phyloP scores from a whole-genome alignment of 495 filamentous ascomycete species.

The Neurospora hispaniola region DNA sequence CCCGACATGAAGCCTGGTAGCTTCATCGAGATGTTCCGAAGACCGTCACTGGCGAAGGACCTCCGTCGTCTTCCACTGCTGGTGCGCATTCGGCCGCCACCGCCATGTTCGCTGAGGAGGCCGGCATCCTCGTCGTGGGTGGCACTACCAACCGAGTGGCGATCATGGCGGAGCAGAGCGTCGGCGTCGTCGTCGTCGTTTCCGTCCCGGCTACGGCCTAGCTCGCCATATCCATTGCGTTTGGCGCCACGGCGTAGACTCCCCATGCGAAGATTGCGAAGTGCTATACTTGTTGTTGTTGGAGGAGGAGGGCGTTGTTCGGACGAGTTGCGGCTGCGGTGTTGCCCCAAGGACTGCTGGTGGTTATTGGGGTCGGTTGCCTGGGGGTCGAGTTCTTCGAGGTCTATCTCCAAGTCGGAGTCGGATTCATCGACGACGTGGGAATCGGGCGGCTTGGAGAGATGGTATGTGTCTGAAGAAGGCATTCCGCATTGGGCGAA shows the following conservation, averaged over 20 bases:
- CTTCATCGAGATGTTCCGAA: conserved; percentile 29
- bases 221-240: conserved; percentile 47
- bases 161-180: conserved; percentile 47
- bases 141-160: conserved; percentile 42
- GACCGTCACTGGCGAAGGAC: conserved; percentile 24
- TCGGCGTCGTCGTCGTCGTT: conserved; percentile 46
- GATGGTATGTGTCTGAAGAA: conserved; percentile 37
- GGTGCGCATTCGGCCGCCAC: conserved; percentile 12
- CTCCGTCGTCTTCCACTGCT: conserved; percentile 18
- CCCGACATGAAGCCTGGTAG: conserved; percentile 41
- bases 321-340: conserved; percentile 25
- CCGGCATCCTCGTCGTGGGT: conserved; percentile 55
- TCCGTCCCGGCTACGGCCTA: conserved; percentile 43
- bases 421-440: conserved; percentile 43
- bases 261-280: conserved; percentile 58
- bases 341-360: conserved; percentile 22
- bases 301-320: conserved; percentile 34
- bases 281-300: conserved; percentile 54
- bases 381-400: conserved; percentile 58
- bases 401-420: conserved; percentile 62
- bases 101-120: conserved; percentile 39
- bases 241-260: conserved; percentile 41
- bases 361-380: conserved; percentile 11
- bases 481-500: conserved; percentile 41
- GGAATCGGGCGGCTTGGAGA: conserved; percentile 40